Percentiles rank a stretch among this genome's conserved stretches.
These are phyloP conservation scores for Cylindrotheca closterium DNA, from an alignment of 108 stramenopile species.

Conservation along the genomic window DNA sequence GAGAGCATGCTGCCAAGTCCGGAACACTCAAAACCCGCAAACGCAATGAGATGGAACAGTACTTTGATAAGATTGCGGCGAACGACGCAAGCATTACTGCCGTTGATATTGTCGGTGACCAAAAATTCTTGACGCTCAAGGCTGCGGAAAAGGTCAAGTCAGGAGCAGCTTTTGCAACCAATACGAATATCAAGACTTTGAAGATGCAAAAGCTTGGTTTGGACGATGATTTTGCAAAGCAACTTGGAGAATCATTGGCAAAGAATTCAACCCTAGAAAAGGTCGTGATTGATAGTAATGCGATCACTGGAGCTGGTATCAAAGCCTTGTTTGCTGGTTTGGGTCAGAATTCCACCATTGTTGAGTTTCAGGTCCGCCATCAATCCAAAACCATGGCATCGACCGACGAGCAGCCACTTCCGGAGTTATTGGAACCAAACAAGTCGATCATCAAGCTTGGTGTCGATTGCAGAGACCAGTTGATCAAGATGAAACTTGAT, in stretches of 20 bases:
- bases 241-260: conserved; percentile 22
- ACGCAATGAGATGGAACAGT: conserved; percentile 50
- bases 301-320: conserved; percentile 31
- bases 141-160: conserved; percentile 29
- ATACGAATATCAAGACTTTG: conserved; percentile 23
- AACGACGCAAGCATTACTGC: conserved; percentile 30
- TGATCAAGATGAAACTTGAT: conserved; percentile 31
- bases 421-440: conserved; percentile 26
- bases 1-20: conserved; percentile 22
- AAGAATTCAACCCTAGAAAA: conserved; percentile 28
- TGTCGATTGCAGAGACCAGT: conserved; percentile 30
- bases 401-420: conserved; percentile 33
- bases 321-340: conserved; percentile 29
- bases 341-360: conserved; percentile 28
- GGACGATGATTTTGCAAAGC: conserved; percentile 34
- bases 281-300: conserved; percentile 37
- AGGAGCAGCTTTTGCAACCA: conserved; percentile 38
- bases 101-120: conserved; percentile 42
- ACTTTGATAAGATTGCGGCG: conserved; percentile 45
- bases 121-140: conserved; percentile 33
- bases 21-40: conserved; percentile 37
- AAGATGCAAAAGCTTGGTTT: conserved; percentile 34
- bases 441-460: conserved; percentile 40
- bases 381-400: conserved; percentile 33
- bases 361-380: conserved; percentile 45